phyloP scores from a whole-genome alignment of 805 yeast genomes.

The Pichia manshurica region DNA sequence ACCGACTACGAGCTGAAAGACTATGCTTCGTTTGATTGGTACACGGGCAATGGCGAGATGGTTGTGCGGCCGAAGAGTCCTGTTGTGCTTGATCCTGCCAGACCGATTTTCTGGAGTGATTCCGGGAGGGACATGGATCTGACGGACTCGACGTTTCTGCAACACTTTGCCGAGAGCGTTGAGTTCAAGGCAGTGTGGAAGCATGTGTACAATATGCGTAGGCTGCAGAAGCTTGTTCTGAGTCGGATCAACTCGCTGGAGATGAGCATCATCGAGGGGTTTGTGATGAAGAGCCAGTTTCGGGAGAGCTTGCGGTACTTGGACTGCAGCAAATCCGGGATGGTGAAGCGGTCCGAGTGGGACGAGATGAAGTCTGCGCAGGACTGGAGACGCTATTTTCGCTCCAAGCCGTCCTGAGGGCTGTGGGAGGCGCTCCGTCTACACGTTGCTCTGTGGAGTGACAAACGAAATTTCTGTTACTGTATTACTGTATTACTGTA shows the following conservation, averaged over 20 bases:
- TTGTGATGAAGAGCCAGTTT: conserved; percentile 15
- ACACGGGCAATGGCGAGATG: conserved; percentile 20
- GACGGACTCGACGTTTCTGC: conserved; percentile 26
- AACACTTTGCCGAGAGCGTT: conserved; percentile 25
- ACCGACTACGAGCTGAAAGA: conserved; percentile 55
- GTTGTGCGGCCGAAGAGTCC: conserved; percentile 10
- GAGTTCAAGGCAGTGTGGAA: conserved; percentile 42
- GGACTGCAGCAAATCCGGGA: conserved; percentile 45
- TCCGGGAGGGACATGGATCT: conserved; percentile 31
- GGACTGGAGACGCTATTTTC: conserved; percentile 23
- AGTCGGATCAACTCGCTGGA: conserved; percentile 32
- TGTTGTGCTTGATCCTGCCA: conserved; percentile 10
- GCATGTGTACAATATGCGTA: conserved; percentile 14
- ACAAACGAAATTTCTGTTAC: too few species aligned
- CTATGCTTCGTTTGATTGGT: conserved; percentile 34
- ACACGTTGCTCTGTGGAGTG: too few species aligned
- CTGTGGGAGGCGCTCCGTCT: too few species aligned
- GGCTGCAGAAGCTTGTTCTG: conserved; percentile 24
- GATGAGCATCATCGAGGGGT: conserved; percentile 22
- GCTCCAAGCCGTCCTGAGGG: background rate
- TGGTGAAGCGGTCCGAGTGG: conserved; percentile 45
- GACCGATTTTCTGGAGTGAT: conserved; percentile 28
- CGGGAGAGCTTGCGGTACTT: conserved; percentile 23
- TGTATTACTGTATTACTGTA: too few species aligned
- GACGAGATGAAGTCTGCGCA: conserved; percentile 23